Base-by-base conservation (phyloP, 352 stramenopile species). In the Pythium diclinum region DNA sequence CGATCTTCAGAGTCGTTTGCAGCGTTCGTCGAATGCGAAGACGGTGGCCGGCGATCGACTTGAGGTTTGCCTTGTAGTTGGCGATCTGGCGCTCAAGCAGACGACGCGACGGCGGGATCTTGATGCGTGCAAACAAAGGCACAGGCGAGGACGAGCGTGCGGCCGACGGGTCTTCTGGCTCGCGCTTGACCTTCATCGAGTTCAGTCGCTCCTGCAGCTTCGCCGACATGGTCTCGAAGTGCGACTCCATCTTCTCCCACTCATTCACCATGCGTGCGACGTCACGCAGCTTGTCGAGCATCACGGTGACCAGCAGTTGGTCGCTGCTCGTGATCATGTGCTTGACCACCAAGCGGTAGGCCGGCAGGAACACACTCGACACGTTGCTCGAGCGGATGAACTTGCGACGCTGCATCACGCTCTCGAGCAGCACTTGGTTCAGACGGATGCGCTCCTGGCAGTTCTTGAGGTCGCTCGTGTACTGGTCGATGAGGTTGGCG, bases 321-420 rank as follows among this genome's bases (percentile, higher is more conserved):
- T 92, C 81, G 62, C 79, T 87, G 59, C 81, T 91, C 2, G 62
- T 75, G 28, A 77, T 77, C 78, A 92, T 89, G 42, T 88, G 77
- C 59, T 85, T 84, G 17, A 80, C 85, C 55, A 73, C 77, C 25
- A 81, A 71, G 14, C 79, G 81, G 30, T 92, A 92, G 19, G 81
- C 79, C 42, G 83, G 83, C 46, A 89, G 73, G 48, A 92, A 92
- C 6, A 71, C 71, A 23, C 82, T 72, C n/a, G 77, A 76, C 25
- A 92, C 71, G 48, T 87, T 92, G 16, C 60, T 77, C 21, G 79
- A 76, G 16, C 81, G 78, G 36, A 92, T 88, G 17, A 76, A 86
- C 40, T 84, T 82, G 48, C 83, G 81, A 4, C 83, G 83, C 49
- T 85, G 79, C 14, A 70, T 75, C 11, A 89, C 80, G 59, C 81